Evolutionary conservation across 768 basidiomycete genomes (phyloP).

Genomic region (Mycena capillaripes): DNA sequence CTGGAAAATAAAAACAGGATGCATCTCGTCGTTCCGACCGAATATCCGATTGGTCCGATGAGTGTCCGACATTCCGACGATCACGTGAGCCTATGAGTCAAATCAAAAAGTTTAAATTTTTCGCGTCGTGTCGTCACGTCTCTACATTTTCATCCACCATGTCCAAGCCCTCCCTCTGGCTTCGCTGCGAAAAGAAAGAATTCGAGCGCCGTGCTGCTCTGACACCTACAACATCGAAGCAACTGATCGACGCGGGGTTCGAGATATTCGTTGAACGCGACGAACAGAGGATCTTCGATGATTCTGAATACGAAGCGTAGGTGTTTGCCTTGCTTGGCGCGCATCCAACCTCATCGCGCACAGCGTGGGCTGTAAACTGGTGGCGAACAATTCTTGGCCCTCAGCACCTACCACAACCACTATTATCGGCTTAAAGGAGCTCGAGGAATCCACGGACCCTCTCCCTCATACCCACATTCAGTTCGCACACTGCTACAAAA

Average conservation of each 20-base stretch:
- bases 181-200: conserved; percentile 96
- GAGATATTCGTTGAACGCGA: conserved; percentile 94
- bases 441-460: conserved; percentile 86
- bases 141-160: conserved; percentile 48
- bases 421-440: conserved; percentile 97
- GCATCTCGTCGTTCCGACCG: neutral
- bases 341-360: conserved; percentile 14
- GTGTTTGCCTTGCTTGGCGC: conserved; percentile 46
- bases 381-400: conserved; percentile 91
- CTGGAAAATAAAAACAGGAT: too few relatives aligned
- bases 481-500: conserved; percentile 98
- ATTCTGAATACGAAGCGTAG: conserved; percentile 93
- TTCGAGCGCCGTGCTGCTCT: conserved; percentile 95
- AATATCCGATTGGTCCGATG: neutral
- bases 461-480: conserved; percentile 96
- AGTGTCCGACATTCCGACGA: neutral
- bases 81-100: conserved; percentile 20
- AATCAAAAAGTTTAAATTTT: conserved; percentile 7
- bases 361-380: conserved; percentile 93
- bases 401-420: conserved; percentile 78
- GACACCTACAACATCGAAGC: conserved; percentile 92
- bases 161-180: conserved; percentile 80
- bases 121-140: neutral
- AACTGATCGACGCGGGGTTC: conserved; percentile 91
- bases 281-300: conserved; percentile 93